Conservation (phyloP, 257 asterid genomes). For the Solanum virginianum region DNA sequence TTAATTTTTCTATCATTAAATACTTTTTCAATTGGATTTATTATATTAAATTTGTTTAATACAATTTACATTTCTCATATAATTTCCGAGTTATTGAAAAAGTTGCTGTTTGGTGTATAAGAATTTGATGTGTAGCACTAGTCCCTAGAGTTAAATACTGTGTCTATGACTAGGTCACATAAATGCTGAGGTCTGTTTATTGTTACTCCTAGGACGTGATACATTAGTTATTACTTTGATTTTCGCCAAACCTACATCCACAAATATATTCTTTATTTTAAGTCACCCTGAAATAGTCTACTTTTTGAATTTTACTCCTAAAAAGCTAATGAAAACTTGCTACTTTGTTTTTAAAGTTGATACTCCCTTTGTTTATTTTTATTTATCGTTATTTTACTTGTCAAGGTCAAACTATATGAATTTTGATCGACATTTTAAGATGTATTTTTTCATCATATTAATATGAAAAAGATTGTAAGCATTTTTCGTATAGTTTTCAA, state of each 20-base stretch:
- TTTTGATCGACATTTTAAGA: too few species aligned
- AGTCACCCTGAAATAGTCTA: neutral
- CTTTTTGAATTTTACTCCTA: neutral
- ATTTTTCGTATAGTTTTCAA: too few species aligned
- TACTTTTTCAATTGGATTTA: neutral
- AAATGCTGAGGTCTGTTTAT: neutral
- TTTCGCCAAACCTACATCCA: neutral
- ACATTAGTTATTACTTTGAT: neutral
- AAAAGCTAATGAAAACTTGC: neutral
- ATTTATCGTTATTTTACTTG: too few species aligned
- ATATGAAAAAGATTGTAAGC: too few species aligned
- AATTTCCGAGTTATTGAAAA: too few species aligned
- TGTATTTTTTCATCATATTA: too few species aligned
- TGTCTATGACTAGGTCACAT: neutral
- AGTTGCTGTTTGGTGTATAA: neutral
- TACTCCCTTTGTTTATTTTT: neutral
- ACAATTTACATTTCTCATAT: too few species aligned
- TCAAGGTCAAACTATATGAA: too few species aligned
- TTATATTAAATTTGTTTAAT: too few species aligned
- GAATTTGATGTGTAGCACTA: neutral
- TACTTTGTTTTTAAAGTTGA: neutral
- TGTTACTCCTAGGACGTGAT: neutral
- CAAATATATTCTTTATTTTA: neutral
- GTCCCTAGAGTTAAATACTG: neutral
- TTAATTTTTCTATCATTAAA: neutral